Percentiles rank a stretch among this genome's conserved stretches.
phyloP scores from a whole-genome alignment of 2,329 filamentous ascomycete genomes.

The Coleophoma eucalyptorum region DNA sequence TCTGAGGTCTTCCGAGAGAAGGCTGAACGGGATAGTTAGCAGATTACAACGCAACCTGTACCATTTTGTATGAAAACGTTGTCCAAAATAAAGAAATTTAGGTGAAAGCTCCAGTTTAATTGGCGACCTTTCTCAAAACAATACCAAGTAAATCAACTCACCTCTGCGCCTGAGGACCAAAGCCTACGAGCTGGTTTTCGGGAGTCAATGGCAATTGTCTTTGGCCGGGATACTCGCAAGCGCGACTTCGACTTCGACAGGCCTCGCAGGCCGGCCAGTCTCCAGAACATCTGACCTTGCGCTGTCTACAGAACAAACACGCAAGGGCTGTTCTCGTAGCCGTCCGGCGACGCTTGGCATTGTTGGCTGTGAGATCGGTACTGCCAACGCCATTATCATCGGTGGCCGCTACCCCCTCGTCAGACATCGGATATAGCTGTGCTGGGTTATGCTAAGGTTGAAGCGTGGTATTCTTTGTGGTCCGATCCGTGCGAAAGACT shows the following conservation, averaged over 20 bases:
- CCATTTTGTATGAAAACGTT: background rate
- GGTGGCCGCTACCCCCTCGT: background rate
- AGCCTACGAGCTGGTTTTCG: background rate
- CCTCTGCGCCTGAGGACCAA: background rate
- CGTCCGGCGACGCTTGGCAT: background rate
- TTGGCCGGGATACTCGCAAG: conserved; percentile 1
- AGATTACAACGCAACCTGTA: background rate
- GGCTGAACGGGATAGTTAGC: background rate
- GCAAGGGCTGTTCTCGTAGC: background rate
- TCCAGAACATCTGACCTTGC: conserved; percentile 1
- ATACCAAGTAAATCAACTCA: background rate
- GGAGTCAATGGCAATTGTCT: background rate
- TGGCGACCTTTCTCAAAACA: too few species aligned
- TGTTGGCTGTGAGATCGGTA: background rate
- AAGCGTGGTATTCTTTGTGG: too few species aligned
- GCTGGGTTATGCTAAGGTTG: too few species aligned
- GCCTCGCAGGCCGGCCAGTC: conserved; percentile 1
- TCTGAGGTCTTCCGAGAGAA: background rate
- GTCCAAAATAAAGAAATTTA: too few species aligned
- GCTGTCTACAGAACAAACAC: conserved; percentile 1
- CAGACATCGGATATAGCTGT: background rate
- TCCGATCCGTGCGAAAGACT: too few species aligned
- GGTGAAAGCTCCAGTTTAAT: too few species aligned
- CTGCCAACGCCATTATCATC: background rate
- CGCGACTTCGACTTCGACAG: background rate